Base-by-base conservation (phyloP, 2,329 filamentous ascomycete species). In the Aspergillus bombycis region DNA sequence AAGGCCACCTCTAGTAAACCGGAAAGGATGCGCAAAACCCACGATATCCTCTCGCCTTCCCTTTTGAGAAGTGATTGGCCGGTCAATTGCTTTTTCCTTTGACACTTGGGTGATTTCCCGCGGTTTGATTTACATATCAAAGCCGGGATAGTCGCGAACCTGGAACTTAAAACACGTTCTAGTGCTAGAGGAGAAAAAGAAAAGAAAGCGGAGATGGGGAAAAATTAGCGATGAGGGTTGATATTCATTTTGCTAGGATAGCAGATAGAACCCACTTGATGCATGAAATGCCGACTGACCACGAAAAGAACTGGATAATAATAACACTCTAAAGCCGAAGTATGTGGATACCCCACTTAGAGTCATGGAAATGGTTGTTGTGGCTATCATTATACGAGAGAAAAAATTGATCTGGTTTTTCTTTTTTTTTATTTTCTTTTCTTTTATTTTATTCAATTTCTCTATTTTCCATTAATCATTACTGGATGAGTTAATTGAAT, bases 341-440 rank as follows among this genome's bases (percentile, higher is more conserved):
- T 8, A 41, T n/a, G 43, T n/a, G n/a, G 52, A 55, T 55, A 34
- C 52, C 32, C 52, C 52, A 54, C 52, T n/a, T 36, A 30, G n/a
- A 21, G 52, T 54, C 28, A 36, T n/a, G 23, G 14, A 36, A 26
- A 34, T 32, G 23, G 14, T 52, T 34, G 48, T 52, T 34, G 48
- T 52, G 48, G 28, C 28, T 52, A 32, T 6, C 48, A 21, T 32
- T 52, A 32, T 52, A 52, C 28, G 48, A 52, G 48, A 52, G 11
- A 30, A 8, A 50, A 46, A 46, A 46, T 41, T 19, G 9, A 19
- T 46, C 11, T 5, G 7, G 8, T 46, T 46, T 46, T 21, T 46
- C 16, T 28, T 48, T 48, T 26, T 7, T 48, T 26, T 26, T 26
- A 12, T 23, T 23, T 26, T 45, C 5, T 50, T 32, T 14, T 12